Conservation (phyloP, 257 asterid genomes). For the Ligustrum vulgare region DNA sequence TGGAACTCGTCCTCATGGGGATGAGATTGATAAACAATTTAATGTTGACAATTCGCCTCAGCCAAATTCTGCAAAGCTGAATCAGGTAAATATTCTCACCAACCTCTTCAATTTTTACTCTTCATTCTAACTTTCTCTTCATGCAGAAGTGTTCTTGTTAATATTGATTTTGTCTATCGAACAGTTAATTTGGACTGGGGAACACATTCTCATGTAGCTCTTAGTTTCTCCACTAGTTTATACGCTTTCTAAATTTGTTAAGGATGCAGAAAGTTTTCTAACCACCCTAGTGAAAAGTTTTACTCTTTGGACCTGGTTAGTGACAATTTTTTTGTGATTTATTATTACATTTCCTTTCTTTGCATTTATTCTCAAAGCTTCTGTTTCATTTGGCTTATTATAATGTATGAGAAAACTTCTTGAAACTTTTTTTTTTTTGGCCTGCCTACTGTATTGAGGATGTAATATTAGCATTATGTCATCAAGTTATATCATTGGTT, state of each 20-base stretch:
- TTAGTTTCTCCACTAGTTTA: not conserved
- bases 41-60: constrained; percentile 26
- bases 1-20: constrained; percentile 42
- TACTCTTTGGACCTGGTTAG: constrained; percentile 1
- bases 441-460: not conserved
- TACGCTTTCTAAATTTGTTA: not conserved
- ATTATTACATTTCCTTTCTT: not conserved
- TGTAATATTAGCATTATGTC: constrained; percentile 7
- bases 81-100: constrained; percentile 37
- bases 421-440: not conserved
- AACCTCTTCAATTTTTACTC: constrained; percentile 18
- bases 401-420: constrained; percentile 16
- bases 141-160: not conserved
- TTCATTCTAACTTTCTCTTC: not conserved
- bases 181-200: not conserved
- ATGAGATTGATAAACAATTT: constrained; percentile 38
- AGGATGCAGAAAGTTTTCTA: not conserved
- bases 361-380: constrained; percentile 5
- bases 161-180: not conserved
- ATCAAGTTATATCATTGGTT: constrained; percentile 5
- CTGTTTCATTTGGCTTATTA: not conserved
- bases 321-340: constrained; percentile 10
- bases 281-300: not conserved
- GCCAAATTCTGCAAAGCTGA: constrained; percentile 32
- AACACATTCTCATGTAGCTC: not conserved